Conservation (phyloP, 495 filamentous ascomycete genomes). For the Neurospora sp. region DNA sequence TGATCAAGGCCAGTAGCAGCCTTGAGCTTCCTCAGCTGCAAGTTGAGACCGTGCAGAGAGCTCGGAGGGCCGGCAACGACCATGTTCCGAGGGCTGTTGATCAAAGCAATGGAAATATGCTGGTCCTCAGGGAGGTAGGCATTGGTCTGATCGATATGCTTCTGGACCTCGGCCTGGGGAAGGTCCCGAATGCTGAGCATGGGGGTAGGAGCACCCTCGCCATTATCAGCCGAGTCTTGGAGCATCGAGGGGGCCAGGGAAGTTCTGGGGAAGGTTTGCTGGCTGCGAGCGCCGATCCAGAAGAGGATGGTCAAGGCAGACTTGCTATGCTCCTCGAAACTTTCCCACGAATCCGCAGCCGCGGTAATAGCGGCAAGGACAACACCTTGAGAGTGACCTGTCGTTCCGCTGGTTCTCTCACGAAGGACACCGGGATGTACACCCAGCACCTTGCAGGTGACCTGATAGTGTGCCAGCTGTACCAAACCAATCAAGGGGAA, state of each 20-base stretch:
- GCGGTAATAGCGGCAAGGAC: conserved; percentile 90
- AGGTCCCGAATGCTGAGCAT: conserved; percentile 98
- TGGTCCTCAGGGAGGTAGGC: conserved; percentile 85
- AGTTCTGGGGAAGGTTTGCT: conserved; percentile 91
- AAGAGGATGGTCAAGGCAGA: conserved; percentile 89
- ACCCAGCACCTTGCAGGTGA: conserved; percentile 84
- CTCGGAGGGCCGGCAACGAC: conserved; percentile 94
- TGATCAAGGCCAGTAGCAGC: conserved; percentile 94
- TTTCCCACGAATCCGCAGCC: conserved; percentile 79
- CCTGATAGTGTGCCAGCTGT: conserved; percentile 85
- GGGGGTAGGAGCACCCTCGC: conserved; percentile 87
- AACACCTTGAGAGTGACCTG: conserved; percentile 94
- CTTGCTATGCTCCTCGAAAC: conserved; percentile 65
- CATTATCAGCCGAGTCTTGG: conserved; percentile 90
- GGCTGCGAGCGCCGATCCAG: conserved; percentile 98
- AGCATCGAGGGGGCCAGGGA: conserved; percentile 84
- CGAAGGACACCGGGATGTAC: conserved; percentile 76
- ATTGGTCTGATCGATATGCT: conserved; percentile 92
- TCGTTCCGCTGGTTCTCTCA: conserved; percentile 73
- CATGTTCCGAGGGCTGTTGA: conserved; percentile 94
- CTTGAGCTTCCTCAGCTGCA: conserved; percentile 90
- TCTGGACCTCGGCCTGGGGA: conserved; percentile 71
- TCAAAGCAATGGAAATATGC: conserved; percentile 87
- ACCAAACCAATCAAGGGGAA: conserved; percentile 93
- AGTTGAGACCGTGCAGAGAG: conserved; percentile 90